Base-by-base conservation (phyloP, 345 rosid species). In the Bruguiera parviflora region DNA sequence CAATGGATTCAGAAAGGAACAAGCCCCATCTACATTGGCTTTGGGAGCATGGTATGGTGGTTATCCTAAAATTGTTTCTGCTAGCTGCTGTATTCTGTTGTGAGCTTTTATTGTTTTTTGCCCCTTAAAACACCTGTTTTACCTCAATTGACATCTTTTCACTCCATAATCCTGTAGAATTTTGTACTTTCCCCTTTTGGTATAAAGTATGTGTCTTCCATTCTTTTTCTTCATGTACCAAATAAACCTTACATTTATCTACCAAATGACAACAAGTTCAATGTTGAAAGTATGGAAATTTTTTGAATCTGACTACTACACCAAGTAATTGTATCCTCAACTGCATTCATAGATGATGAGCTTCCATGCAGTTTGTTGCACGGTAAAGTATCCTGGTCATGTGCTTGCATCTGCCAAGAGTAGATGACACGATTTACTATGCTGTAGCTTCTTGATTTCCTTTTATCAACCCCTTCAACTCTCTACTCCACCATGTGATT, bases 41-140 rank as follows among this genome's bases (percentile, higher is more conserved):
- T 95, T 74, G 99, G 99, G 59, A 95, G 99, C 90, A 95, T 95
- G 99, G 99, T 92, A 88, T 72, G 85, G 49, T 63, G 20, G 70
- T 61, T 37, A 58, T 21, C 60, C 57, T 24, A 59, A 21, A 55
- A 22, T 28, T 56, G 18, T 43, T 43, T 43, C 49, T 43, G 18
- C 49, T 43, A 43, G 49, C 49, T 43, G 33, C 64, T 43, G 6
- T 20, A 6, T n/a, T n/a, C 1, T 31, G 31, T 21, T 52, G 35
- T 70, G 3, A 6, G 2, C 9, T 64, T 63, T 15, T 21, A 25
- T 58, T 64, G 22, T 22, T 33, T 35, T 33, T 35, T 58, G 25
- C 29, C 24, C 29, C 13, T 10, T 22, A 56, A 9, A n/a, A 9
- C 28, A 27, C 28, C 15, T 22, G 61, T 51, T 62, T 29, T 27